A percentile compares a stretch with the other conserved stretches of the same genome.
Evolutionary conservation across 371 early-diverging fungal genomes (phyloP).

Genomic region (Globomyces sp.): DNA sequence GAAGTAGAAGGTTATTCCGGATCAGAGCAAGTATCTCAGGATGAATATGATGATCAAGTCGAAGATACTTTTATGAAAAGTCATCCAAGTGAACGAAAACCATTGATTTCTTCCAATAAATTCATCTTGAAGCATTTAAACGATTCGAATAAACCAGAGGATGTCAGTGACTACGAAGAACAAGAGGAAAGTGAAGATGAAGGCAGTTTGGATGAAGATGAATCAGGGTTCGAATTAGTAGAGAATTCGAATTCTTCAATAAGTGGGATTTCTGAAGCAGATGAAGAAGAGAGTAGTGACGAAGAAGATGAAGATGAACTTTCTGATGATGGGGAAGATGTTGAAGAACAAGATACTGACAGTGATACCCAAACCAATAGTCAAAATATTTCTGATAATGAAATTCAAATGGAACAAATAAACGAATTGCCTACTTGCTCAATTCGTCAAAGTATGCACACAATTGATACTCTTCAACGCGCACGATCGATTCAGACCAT

Average conservation of each 20-base stretch:
- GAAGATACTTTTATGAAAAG: background rate
- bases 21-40: background rate
- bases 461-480: conserved; percentile 1
- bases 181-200: conserved; percentile 11
- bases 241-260: background rate
- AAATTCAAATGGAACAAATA: background rate
- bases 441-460: background rate
- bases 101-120: background rate
- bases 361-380: background rate
- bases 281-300: conserved; percentile 3
- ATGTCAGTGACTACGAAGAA: conserved; percentile 8
- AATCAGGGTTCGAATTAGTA: conserved; percentile 11
- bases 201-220: conserved; percentile 12
- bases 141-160: conserved; percentile 11
- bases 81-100: background rate
- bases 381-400: background rate
- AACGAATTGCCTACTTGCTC: background rate
- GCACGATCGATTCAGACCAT: conserved; percentile 17
- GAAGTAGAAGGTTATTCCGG: no score
- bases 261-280: background rate
- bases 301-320: background rate
- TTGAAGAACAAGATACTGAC: conserved; percentile 7
- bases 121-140: conserved; percentile 18
- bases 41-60: background rate
- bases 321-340: conserved; percentile 15